phyloP scores from a whole-genome alignment of 176 grass and related monocot species.

The Oryza coarctata region DNA sequence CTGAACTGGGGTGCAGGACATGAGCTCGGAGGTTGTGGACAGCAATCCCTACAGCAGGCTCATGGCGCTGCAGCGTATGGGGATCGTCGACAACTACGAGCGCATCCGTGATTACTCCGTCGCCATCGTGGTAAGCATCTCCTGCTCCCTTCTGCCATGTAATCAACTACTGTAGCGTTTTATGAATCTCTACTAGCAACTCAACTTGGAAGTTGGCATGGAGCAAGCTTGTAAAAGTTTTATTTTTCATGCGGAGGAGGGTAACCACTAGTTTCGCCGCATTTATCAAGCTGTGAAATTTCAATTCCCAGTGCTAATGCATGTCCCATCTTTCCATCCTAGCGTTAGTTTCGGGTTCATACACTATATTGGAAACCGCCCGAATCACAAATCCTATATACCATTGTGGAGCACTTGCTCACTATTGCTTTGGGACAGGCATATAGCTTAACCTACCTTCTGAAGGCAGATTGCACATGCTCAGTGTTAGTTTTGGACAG shows the following conservation, averaged over 20 bases:
- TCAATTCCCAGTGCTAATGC: neutral
- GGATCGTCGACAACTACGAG: conserved; percentile 87
- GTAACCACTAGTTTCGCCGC: neutral
- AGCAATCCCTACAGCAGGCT: conserved; percentile 90
- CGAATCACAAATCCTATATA: neutral
- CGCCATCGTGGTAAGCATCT: conserved; percentile 72
- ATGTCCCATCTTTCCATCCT: neutral
- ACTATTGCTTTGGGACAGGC: neutral
- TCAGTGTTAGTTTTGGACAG: neutral
- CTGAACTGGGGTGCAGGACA: conserved; percentile 53
- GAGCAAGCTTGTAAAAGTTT: neutral
- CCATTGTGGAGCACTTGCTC: neutral
- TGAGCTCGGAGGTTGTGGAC: conserved; percentile 92
- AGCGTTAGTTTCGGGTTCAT: neutral
- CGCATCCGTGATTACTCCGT: conserved; percentile 77
- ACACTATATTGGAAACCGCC: neutral
- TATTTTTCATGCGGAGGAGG: neutral
- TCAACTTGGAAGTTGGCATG: neutral
- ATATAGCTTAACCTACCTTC: no score
- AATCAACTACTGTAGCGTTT: neutral
- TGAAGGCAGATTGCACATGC: neutral
- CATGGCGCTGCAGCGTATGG: conserved; percentile 98
- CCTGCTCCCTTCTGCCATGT: neutral
- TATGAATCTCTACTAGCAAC: neutral
- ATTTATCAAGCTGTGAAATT: neutral